These are phyloP conservation scores for Fistulinella prunicolor DNA, from an alignment of 768 basidiomycete genomes.

Conservation along the genomic window DNA sequence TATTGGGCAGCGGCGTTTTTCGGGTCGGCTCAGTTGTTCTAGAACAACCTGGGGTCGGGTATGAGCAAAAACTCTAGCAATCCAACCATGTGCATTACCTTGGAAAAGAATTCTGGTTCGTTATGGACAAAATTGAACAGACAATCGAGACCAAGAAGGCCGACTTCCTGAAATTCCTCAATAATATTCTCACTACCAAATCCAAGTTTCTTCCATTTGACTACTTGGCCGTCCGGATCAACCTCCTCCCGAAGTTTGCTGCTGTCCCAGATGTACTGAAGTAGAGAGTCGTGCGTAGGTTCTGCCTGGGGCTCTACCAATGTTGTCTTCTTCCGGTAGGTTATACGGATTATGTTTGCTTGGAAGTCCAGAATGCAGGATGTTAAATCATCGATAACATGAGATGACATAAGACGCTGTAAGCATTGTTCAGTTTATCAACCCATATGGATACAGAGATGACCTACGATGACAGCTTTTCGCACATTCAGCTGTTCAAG, in stretches of 20 bases:
- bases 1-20: constrained; percentile 76
- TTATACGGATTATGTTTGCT: constrained; percentile 76
- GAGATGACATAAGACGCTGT: constrained; percentile 80
- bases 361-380: constrained; percentile 88
- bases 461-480: constrained; percentile 76
- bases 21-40: constrained; percentile 75
- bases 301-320: constrained; percentile 68
- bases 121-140: constrained; percentile 70
- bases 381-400: constrained; percentile 76
- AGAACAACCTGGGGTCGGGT: constrained; percentile 54
- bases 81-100: constrained; percentile 39
- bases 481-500: constrained; percentile 75
- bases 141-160: constrained; percentile 79
- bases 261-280: constrained; percentile 67
- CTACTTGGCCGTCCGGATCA: constrained; percentile 44
- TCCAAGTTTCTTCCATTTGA: constrained; percentile 79
- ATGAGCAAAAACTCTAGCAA: constrained; percentile 6
- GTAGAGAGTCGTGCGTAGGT: constrained; percentile 49
- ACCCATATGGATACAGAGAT: background rate
- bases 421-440: constrained; percentile 9
- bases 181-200: constrained; percentile 73
- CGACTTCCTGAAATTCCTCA: constrained; percentile 75
- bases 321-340: constrained; percentile 78
- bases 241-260: constrained; percentile 54
- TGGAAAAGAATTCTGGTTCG: constrained; percentile 71